Percentiles rank a stretch among this genome's conserved stretches.
phyloP scores from a whole-genome alignment of 2,329 filamentous ascomycete genomes.

The Penicillium frequentans region DNA sequence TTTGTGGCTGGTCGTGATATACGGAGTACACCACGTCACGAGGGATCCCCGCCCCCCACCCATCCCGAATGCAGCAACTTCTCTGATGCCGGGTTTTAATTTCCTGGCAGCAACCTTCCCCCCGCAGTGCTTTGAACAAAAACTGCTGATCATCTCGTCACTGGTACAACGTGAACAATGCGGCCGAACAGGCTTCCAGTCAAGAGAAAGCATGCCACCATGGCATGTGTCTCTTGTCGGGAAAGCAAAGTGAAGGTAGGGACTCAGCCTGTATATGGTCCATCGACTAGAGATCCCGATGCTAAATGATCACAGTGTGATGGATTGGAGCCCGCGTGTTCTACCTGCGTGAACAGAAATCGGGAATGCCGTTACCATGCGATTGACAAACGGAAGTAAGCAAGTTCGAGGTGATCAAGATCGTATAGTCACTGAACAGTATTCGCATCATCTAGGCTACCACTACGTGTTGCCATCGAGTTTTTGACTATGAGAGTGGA shows the following conservation, averaged over 20 bases:
- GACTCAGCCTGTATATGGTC: neutral
- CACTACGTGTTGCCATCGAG: neutral
- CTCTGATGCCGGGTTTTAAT: no score
- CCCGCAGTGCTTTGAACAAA: neutral
- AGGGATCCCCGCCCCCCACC: no score
- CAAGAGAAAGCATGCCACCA: conserved; percentile 20
- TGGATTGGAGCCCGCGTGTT: neutral
- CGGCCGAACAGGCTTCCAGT: neutral
- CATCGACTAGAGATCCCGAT: no score
- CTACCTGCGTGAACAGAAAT: neutral
- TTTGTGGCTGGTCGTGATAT: no score
- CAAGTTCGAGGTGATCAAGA: neutral
- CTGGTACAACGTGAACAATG: neutral
- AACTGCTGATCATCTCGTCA: neutral
- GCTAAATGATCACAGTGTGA: neutral
- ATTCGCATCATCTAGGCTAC: neutral
- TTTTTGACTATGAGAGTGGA: neutral
- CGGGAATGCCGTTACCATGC: neutral
- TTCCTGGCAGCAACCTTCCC: no score
- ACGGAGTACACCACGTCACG: no score
- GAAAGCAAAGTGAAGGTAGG: conserved; percentile 42
- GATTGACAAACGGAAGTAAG: neutral
- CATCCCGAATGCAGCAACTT: no score
- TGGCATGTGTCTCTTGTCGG: conserved; percentile 33
- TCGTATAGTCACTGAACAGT: no score